These are phyloP conservation scores for Isatis tinctoria DNA, from an alignment of 345 rosid species.

Conservation along the genomic window DNA sequence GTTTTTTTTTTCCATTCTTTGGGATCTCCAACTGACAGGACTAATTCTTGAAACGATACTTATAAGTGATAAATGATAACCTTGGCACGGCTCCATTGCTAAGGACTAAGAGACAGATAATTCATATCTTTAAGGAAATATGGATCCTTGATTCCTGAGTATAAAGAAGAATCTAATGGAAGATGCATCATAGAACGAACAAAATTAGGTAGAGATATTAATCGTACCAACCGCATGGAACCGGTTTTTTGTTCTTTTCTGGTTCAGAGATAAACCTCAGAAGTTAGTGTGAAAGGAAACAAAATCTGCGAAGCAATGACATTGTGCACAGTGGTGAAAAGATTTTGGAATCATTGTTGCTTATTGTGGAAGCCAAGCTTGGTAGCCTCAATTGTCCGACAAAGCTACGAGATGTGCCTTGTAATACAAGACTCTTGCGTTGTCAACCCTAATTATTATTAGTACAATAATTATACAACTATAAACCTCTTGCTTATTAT, in stretches of 20 bases:
- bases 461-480: not conserved
- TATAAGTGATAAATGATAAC: not conserved
- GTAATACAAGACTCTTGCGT: slow-evolving; percentile 19
- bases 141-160: not conserved
- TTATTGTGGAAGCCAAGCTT: slow-evolving; percentile 33
- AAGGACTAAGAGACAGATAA: not conserved
- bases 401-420: slow-evolving; percentile 14
- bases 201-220: not conserved
- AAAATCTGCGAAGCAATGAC: slow-evolving; percentile 22
- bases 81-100: not conserved
- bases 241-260: not conserved
- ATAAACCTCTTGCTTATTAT: not conserved
- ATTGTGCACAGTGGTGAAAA: slow-evolving; percentile 7
- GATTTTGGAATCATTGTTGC: slow-evolving; percentile 30
- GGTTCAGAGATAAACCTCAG: not conserved
- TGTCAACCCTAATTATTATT: slow-evolving; percentile 21
- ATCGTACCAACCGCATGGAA: slow-evolving; percentile 39
- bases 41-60: no score
- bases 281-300: not conserved
- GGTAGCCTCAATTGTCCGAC: slow-evolving; percentile 14
- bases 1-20: not conserved
- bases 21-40: not conserved
- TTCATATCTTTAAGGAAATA: not conserved
- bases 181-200: slow-evolving; percentile 44
- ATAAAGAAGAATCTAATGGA: slow-evolving; percentile 42